These are phyloP conservation scores for Trichodelitschia bisporula DNA, from an alignment of 495 filamentous ascomycete genomes.

Conservation along the genomic window DNA sequence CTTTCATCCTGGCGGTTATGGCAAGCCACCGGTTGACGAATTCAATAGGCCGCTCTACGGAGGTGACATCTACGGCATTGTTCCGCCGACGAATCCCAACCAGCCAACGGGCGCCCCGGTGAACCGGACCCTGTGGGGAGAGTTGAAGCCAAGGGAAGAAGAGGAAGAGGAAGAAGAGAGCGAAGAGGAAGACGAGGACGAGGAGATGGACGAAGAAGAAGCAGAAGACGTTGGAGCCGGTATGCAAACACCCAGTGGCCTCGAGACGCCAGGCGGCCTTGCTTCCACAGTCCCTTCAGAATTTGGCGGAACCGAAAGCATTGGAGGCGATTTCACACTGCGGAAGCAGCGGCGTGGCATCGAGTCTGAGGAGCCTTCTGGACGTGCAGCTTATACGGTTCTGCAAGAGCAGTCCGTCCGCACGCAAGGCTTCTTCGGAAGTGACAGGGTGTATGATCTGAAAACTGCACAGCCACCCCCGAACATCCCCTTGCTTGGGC, in stretches of 20 bases:
- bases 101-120: conserved; percentile 50
- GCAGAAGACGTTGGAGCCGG: conserved; percentile 29
- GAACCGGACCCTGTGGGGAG: conserved; percentile 79
- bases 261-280: conserved; percentile 64
- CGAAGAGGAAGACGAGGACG: conserved; percentile 14
- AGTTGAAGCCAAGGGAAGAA: conserved; percentile 65
- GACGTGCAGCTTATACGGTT: conserved; percentile 63
- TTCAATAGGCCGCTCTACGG: conserved; percentile 75
- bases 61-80: conserved; percentile 76
- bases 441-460: conserved; percentile 79
- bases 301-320: conserved; percentile 41
- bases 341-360: conserved; percentile 68
- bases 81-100: conserved; percentile 34
- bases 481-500: conserved; percentile 47
- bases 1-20: conserved; percentile 85
- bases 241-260: conserved; percentile 45
- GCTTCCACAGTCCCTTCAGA: conserved; percentile 58
- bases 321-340: conserved; percentile 73
- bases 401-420: conserved; percentile 66
- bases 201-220: conserved; percentile 23
- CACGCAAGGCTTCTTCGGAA: conserved; percentile 71
- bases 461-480: conserved; percentile 22
- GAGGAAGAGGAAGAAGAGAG: conserved; percentile 54
- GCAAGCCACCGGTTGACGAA: conserved; percentile 85
- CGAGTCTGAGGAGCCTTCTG: conserved; percentile 60